These are phyloP conservation scores for Lentinula guzmanii DNA, from an alignment of 768 basidiomycete genomes.

Conservation along the genomic window DNA sequence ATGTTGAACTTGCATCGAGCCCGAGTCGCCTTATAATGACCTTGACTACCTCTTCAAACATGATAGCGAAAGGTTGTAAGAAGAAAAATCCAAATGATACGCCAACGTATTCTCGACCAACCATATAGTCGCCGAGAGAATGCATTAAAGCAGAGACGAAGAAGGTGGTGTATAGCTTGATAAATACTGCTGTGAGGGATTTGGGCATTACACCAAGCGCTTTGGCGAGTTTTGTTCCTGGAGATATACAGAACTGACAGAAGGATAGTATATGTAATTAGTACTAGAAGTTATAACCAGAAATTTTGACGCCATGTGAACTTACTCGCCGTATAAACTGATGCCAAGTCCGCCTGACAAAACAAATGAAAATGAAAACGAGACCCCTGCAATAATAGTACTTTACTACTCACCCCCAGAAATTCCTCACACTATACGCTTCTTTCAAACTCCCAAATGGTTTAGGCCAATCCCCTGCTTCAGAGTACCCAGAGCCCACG, in stretches of 20 bases:
- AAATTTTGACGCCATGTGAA: too few relatives aligned
- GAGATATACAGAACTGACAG: constrained; percentile 14
- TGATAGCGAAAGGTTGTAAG: constrained; percentile 23
- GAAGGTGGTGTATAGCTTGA: constrained; percentile 22
- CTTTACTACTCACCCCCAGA: constrained; percentile 22
- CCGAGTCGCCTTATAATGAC: constrained; percentile 4
- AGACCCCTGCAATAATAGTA: background rate
- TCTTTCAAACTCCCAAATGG: constrained; percentile 19
- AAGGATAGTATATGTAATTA: background rate
- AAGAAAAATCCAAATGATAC: constrained; percentile 21
- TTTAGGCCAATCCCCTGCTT: constrained; percentile 22
- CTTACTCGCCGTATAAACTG: constrained; percentile 20
- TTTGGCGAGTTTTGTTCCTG: constrained; percentile 13
- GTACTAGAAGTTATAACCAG: too few relatives aligned
- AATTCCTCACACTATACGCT: constrained; percentile 23
- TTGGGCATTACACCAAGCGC: constrained; percentile 12
- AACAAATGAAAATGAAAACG: background rate
- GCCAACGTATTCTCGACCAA: constrained; percentile 12
- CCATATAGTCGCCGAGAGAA: constrained; percentile 21
- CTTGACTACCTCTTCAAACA: constrained; percentile 21
- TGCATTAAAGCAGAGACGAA: constrained; percentile 21
- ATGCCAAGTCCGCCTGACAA: constrained; percentile 20
- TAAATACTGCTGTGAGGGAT: constrained; percentile 14
- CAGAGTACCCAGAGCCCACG: background rate
- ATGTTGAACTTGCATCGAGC: background rate